Percentiles rank a stretch among this genome's conserved stretches.
Conservation (phyloP, 176 grass and related monocot genomes). For the Coix lacrymajobi region DNA sequence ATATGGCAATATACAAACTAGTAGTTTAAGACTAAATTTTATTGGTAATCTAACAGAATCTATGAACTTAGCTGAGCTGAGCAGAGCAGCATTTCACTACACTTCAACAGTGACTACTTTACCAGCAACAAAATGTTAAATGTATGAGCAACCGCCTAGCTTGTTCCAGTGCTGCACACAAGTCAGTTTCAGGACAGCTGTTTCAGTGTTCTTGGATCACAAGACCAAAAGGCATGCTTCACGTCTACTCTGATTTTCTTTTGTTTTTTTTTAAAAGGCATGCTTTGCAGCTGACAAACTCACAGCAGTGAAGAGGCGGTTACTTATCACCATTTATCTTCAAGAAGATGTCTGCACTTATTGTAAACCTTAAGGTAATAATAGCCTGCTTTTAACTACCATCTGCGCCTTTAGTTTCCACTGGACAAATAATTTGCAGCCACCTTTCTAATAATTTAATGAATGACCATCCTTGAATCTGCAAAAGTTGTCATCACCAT, state of each 20-base stretch:
- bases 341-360: conserved; percentile 15
- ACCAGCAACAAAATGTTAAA: conserved; percentile 6
- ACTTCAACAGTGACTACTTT: conserved; percentile 18
- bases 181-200: conserved; percentile 6
- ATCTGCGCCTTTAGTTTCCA: conserved; percentile 4
- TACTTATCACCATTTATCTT: conserved; percentile 20
- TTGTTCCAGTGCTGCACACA: not conserved
- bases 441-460: conserved; percentile 23
- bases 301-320: conserved; percentile 3
- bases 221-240: conserved; percentile 41
- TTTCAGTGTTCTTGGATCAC: conserved; percentile 25
- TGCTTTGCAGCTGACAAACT: conserved; percentile 35
- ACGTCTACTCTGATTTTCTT: not conserved
- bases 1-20: not conserved
- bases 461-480: conserved; percentile 1
- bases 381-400: too few species aligned
- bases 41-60: not conserved
- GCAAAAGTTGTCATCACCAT: conserved; percentile 28
- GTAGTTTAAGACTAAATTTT: not conserved
- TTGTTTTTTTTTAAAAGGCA: not conserved
- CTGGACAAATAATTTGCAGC: not conserved
- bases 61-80: not conserved
- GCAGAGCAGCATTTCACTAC: not conserved
- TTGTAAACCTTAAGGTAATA: not conserved
- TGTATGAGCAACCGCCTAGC: not conserved